phyloP scores from a whole-genome alignment of 345 rosid genomes.

The Diplotaxis tenuifolia region DNA sequence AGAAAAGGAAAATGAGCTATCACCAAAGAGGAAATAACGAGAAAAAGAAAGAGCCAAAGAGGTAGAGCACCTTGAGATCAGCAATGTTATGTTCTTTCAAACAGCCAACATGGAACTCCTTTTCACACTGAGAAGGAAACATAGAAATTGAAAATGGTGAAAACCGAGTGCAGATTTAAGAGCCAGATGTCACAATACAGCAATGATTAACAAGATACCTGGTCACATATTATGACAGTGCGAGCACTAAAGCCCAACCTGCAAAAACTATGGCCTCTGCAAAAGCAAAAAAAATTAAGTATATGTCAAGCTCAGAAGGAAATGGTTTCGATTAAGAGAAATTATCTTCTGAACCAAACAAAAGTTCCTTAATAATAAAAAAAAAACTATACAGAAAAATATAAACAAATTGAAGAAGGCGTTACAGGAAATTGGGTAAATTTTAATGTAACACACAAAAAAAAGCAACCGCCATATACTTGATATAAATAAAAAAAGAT shows the following conservation, averaged over 20 bases:
- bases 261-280: conserved; percentile 73
- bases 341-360: too few relatives aligned
- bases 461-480: not conserved
- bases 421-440: not conserved
- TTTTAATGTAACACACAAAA: not conserved
- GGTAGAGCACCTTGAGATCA: conserved; percentile 65
- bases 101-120: conserved; percentile 94
- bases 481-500: not conserved
- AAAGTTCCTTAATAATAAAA: too few relatives aligned
- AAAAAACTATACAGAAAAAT: too few relatives aligned
- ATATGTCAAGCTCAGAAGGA: conserved; percentile 10
- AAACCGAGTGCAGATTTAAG: conserved; percentile 11
- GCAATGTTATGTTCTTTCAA: conserved; percentile 72
- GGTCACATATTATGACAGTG: conserved; percentile 91
- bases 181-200: not conserved
- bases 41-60: conserved; percentile 8
- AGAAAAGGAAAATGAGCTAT: not conserved
- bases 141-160: conserved; percentile 24
- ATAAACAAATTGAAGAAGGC: not conserved
- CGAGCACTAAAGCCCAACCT: conserved; percentile 70
- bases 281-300: conserved; percentile 21
- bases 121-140: conserved; percentile 66
- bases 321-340: not conserved
- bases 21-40: not conserved
- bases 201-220: conserved; percentile 47